Percentiles rank a stretch among this genome's conserved stretches.
phyloP scores from a whole-genome alignment of 2,329 filamentous ascomycete genomes.

The Alternaria ventricosa region DNA sequence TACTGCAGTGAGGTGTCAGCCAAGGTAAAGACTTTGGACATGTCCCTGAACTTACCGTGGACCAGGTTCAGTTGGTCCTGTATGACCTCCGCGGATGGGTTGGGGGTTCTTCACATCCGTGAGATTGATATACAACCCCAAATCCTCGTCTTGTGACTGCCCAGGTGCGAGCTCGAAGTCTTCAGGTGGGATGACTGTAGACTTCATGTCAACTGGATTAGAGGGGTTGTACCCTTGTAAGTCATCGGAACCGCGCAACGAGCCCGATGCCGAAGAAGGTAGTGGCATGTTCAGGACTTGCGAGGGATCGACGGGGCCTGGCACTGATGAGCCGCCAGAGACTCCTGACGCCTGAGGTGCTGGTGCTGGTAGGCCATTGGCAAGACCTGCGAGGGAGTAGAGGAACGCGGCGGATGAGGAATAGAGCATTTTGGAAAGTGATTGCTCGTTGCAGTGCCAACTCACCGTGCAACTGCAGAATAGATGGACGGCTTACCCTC shows the following conservation, averaged over 20 bases:
- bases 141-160: conserved; percentile 46
- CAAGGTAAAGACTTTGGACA: accelerated
- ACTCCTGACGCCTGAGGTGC: conserved; percentile 6
- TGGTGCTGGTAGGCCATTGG: conserved; percentile 9
- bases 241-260: conserved; percentile 39
- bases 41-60: conserved; percentile 24
- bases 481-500: not conserved
- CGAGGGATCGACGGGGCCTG: conserved; percentile 14
- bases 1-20: not conserved
- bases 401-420: not conserved
- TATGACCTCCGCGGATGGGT: conserved; percentile 47
- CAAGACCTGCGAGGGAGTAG: conserved; percentile 1
- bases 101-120: conserved; percentile 50
- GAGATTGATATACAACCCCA: conserved; percentile 50
- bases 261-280: conserved; percentile 46
- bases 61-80: conserved; percentile 50
- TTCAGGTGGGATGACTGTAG: conserved; percentile 42
- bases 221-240: conserved; percentile 45
- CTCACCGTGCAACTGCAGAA: not conserved
- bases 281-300: conserved; percentile 12
- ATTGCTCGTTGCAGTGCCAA: not conserved
- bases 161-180: conserved; percentile 47
- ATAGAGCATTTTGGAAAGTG: not conserved
- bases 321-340: not conserved
- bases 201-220: conserved; percentile 38